Evolutionary conservation across 2,329 filamentous ascomycete genomes (phyloP).

Genomic region (Fusarium sp.): DNA sequence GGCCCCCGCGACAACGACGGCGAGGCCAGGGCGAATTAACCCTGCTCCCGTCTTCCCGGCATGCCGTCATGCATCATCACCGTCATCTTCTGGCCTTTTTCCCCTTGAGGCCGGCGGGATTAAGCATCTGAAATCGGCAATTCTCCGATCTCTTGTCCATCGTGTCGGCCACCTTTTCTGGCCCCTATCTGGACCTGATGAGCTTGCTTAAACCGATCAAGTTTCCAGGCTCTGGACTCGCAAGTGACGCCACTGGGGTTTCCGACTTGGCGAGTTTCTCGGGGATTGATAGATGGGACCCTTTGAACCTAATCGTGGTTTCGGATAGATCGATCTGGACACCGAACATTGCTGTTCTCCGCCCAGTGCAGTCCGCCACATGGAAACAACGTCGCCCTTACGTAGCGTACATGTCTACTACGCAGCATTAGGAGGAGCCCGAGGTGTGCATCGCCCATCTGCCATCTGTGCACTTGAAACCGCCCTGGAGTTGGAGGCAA

Average conservation of each 20-base stretch:
- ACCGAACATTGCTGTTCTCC: neutral
- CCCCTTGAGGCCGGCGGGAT: neutral
- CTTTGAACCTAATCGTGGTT: slow-evolving; percentile 8
- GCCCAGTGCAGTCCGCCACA: neutral
- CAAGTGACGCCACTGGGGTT: neutral
- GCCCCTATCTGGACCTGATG: neutral
- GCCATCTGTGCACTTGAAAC: slow-evolving; percentile 11
- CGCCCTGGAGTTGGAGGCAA: slow-evolving; percentile 1
- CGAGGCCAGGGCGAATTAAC: slow-evolving; percentile 11
- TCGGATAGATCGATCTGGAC: neutral
- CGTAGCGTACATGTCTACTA: neutral
- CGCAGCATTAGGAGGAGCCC: neutral
- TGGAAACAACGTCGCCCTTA: neutral
- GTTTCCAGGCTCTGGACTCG: neutral
- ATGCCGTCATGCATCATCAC: slow-evolving; percentile 24
- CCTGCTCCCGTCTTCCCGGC: slow-evolving; percentile 18
- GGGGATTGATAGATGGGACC: neutral
- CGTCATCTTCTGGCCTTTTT: neutral
- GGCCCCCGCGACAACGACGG: slow-evolving; percentile 16
- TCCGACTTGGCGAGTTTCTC: neutral
- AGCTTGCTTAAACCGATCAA: neutral
- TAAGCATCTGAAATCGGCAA: neutral
- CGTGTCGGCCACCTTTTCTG: neutral
- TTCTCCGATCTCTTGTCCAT: neutral
- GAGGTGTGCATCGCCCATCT: neutral